Conservation (phyloP, 192 early-diverging fungal species). For the Podila clonocystis region DNA sequence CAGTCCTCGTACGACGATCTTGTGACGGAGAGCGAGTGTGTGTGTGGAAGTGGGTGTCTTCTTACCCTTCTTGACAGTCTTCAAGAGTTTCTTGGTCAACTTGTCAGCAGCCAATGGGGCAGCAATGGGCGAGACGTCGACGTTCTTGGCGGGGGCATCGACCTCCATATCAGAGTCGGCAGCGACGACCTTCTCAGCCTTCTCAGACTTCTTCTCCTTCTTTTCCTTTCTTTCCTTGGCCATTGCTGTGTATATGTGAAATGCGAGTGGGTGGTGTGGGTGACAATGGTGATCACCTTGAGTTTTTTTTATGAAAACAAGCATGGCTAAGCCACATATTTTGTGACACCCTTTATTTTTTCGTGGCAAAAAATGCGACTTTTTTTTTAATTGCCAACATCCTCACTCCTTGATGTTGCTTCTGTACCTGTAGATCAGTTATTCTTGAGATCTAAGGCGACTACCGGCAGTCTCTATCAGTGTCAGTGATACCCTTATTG, state of each 20-base stretch:
- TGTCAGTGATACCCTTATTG: constrained; percentile 68
- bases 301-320: not conserved
- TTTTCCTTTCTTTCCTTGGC: constrained; percentile 12
- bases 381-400: too few species aligned
- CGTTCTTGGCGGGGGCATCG: constrained; percentile 56
- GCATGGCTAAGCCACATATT: too few species aligned
- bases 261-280: not conserved
- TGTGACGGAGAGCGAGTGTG: constrained; percentile 9
- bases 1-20: constrained; percentile 32
- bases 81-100: constrained; percentile 86
- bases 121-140: constrained; percentile 76
- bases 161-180: constrained; percentile 60
- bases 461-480: constrained; percentile 29
- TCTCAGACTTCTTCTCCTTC: constrained; percentile 41
- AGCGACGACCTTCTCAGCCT: constrained; percentile 37
- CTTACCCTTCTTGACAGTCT: constrained; percentile 91
- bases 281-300: not conserved
- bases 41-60: not conserved
- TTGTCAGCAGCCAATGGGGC: constrained; percentile 85
- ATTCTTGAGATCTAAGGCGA: too few species aligned
- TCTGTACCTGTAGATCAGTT: too few species aligned
- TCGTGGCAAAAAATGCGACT: too few species aligned
- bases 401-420: too few species aligned
- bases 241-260: constrained; percentile 1
- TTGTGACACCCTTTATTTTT: too few species aligned